A percentile compares a stretch with the other conserved stretches of the same genome.
phyloP scores from a whole-genome alignment of 106 monocot species.

The Gastrodia elata region DNA sequence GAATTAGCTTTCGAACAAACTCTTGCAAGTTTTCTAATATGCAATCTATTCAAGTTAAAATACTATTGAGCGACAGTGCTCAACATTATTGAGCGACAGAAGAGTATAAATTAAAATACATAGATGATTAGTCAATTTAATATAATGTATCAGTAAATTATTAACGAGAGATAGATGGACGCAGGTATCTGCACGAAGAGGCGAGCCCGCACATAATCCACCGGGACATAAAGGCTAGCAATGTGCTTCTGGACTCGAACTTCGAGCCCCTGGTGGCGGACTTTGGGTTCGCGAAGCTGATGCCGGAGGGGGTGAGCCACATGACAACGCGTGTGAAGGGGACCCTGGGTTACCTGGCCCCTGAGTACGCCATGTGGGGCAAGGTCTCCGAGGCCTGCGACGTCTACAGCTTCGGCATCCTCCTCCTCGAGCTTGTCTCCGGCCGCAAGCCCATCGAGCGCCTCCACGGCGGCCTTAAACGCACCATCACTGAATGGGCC shows the following conservation, averaged over 20 bases:
- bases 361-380: slow-evolving; percentile 54
- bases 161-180: no score
- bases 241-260: slow-evolving; percentile 51
- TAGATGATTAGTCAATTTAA: no score
- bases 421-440: slow-evolving; percentile 40
- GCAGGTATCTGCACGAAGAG: slow-evolving; percentile 50
- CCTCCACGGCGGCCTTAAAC: slow-evolving; percentile 15
- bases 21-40: no score
- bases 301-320: slow-evolving; percentile 39
- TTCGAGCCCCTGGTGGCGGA: slow-evolving; percentile 49
- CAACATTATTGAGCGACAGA: no score
- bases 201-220: slow-evolving; percentile 49
- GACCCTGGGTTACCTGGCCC: slow-evolving; percentile 46
- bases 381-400: slow-evolving; percentile 41
- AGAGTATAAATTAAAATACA: no score
- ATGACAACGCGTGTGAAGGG: slow-evolving; percentile 38
- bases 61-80: no score
- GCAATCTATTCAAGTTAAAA: no score
- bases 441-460: slow-evolving; percentile 55
- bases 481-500: slow-evolving; percentile 44
- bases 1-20: no score
- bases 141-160: no score
- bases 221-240: slow-evolving; percentile 66
- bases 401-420: slow-evolving; percentile 52
- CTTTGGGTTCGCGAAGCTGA: slow-evolving; percentile 60